phyloP scores from a whole-genome alignment of 257 asterid species.

The Solanum sitiens region DNA sequence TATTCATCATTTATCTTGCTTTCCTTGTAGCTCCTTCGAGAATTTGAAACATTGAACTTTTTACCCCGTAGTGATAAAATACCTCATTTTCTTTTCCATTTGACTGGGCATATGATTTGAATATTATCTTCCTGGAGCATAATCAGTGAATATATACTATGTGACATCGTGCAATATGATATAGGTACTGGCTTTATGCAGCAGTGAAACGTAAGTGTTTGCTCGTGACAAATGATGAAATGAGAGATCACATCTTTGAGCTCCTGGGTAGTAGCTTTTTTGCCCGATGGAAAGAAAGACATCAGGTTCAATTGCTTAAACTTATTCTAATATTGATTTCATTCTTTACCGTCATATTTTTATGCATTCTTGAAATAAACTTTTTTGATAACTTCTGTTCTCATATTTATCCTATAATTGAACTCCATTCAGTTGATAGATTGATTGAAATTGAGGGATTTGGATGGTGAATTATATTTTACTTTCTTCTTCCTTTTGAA shows the following conservation, averaged over 20 bases:
- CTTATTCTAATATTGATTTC: not conserved
- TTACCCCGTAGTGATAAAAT: not conserved
- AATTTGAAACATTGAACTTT: not conserved
- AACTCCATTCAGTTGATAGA: not conserved
- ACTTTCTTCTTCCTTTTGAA: not conserved
- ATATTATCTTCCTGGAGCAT: not conserved
- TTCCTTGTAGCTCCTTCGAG: not conserved
- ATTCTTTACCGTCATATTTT: not conserved
- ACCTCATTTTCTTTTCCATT: not conserved
- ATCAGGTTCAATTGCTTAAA: conserved; percentile 44
- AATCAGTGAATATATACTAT: not conserved
- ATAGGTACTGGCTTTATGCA: conserved; percentile 95
- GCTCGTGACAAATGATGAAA: conserved; percentile 91
- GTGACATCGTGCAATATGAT: not conserved
- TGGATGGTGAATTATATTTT: not conserved
- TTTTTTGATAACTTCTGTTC: not conserved
- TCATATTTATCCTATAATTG: not conserved
- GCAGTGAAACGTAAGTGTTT: conserved; percentile 79
- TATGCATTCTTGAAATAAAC: not conserved
- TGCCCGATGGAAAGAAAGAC: conserved; percentile 88
- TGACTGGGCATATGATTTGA: not conserved
- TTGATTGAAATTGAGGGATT: not conserved
- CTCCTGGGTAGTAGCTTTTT: conserved; percentile 82
- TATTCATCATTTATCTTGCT: not conserved
- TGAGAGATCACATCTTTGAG: conserved; percentile 98